phyloP scores from a whole-genome alignment of 2,329 filamentous ascomycete species.

The Emmonsiellopsis sp. region DNA sequence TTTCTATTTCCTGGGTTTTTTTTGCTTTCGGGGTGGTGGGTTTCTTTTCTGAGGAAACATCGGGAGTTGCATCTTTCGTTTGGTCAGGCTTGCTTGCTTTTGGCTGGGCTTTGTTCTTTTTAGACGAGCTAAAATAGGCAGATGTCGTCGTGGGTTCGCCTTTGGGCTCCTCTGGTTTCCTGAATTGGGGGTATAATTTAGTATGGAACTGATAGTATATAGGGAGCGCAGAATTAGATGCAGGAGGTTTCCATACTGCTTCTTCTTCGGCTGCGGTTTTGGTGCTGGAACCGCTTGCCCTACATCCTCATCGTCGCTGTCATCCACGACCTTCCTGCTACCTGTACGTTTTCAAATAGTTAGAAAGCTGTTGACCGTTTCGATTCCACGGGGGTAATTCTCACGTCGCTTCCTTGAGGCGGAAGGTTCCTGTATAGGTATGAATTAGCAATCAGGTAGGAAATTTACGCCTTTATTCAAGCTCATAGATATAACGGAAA shows the following conservation, averaged over 20 bases:
- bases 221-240: neutral
- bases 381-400: constrained; percentile 5
- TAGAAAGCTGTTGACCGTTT: neutral
- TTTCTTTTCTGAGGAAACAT: constrained; percentile 27
- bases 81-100: constrained; percentile 19
- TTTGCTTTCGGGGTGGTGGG: constrained; percentile 26
- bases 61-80: constrained; percentile 11
- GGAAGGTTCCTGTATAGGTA: constrained; percentile 17
- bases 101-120: constrained; percentile 43
- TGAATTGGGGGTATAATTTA: constrained; percentile 13
- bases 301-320: constrained; percentile 69
- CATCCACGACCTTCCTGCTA: constrained; percentile 63
- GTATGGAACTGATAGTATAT: neutral
- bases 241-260: constrained; percentile 36
- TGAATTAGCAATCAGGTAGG: neutral
- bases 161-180: constrained; percentile 41
- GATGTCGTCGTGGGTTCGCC: constrained; percentile 52
- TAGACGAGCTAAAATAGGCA: constrained; percentile 52
- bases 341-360: constrained; percentile 18
- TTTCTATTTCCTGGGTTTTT: constrained; percentile 44
- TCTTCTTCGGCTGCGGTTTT: constrained; percentile 31
- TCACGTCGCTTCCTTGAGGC: constrained; percentile 27
- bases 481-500: constrained; percentile 3
- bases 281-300: constrained; percentile 26
- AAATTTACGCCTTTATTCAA: constrained; percentile 1